A percentile compares a stretch with the other conserved stretches of the same genome.
Evolutionary conservation across 192 early-diverging fungal genomes (phyloP).

Genomic region (Spinellus fusiger): DNA sequence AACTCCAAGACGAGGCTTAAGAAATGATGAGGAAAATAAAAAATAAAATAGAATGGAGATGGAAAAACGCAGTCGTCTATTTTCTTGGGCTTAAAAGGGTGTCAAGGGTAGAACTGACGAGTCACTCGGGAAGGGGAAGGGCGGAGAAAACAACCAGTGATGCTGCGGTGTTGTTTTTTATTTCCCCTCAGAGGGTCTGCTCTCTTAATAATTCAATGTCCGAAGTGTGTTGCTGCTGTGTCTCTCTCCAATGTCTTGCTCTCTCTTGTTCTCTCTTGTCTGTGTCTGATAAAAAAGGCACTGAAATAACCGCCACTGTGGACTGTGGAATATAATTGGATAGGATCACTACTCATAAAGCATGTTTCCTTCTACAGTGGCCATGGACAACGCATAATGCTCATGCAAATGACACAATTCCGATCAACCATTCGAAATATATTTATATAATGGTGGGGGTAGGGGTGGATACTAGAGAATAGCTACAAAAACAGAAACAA

Average conservation of each 20-base stretch:
- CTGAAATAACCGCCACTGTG: too few species aligned
- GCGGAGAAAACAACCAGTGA: not conserved
- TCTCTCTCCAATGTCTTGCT: not conserved
- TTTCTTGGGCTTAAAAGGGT: too few species aligned
- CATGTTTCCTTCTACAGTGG: too few species aligned
- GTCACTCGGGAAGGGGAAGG: not conserved
- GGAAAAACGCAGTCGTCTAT: not conserved
- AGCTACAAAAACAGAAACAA: too few species aligned
- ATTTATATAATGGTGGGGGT: too few species aligned
- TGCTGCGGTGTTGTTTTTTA: not conserved
- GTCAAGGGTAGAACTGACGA: too few species aligned
- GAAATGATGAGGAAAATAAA: not conserved
- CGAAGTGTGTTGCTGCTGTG: not conserved
- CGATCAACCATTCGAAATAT: not conserved
- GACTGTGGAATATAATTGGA: too few species aligned
- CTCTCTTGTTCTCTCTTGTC: not conserved
- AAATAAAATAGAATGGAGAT: not conserved
- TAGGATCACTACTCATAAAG: too few species aligned
- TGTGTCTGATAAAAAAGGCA: not conserved
- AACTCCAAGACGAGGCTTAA: not conserved
- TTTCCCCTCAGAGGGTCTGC: not conserved
- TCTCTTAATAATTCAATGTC: not conserved
- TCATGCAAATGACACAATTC: constrained; percentile 1
- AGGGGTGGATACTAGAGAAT: too few species aligned
- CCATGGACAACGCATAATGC: not conserved